These are phyloP conservation scores for Tagetes erecta DNA, from an alignment of 129 eudicot species.

Conservation along the genomic window DNA sequence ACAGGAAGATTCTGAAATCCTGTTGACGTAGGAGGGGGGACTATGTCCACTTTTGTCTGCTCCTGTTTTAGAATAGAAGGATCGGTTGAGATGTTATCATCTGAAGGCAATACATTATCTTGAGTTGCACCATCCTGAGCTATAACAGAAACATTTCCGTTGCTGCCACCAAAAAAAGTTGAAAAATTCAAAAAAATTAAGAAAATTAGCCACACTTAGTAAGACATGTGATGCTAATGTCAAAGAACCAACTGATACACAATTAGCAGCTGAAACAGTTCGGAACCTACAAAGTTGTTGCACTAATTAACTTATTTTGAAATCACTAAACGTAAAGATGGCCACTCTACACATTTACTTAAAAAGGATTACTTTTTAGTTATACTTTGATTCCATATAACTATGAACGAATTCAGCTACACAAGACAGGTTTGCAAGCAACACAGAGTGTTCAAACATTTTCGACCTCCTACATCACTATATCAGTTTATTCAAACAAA, in stretches of 20 bases:
- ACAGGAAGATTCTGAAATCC: conserved; percentile 43
- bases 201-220: background rate
- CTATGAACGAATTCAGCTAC: background rate
- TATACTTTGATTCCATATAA: background rate
- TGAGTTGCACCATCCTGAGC: conserved; percentile 37
- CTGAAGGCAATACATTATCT: conserved; percentile 30
- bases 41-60: conserved; percentile 46
- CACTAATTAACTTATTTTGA: background rate
- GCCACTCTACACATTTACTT: background rate
- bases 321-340: background rate
- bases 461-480: background rate
- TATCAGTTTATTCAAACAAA: background rate
- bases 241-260: background rate
- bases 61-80: conserved; percentile 37
- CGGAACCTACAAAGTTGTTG: background rate
- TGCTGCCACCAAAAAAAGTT: conserved; percentile 38
- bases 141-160: conserved; percentile 30
- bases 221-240: background rate
- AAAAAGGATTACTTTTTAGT: background rate
- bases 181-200: background rate
- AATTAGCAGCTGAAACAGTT: background rate
- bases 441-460: background rate
- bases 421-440: background rate
- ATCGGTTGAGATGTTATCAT: conserved; percentile 36
- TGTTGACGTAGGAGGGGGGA: conserved; percentile 29